Conservation (phyloP, 345 rosid genomes). For the Syzygium aromaticum region DNA sequence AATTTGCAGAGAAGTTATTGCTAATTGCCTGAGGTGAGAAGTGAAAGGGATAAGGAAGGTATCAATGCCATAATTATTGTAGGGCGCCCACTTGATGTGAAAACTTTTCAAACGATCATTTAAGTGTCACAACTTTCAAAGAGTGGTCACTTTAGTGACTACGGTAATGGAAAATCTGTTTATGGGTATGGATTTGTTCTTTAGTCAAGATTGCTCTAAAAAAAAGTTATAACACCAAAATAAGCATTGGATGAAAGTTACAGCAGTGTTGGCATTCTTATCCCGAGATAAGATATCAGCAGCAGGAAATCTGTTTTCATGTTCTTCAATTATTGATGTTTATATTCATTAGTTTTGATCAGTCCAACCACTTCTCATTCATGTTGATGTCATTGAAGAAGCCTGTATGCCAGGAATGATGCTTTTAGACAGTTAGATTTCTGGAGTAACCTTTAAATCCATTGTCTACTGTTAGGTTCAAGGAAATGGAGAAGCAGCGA, state of each 20-base stretch:
- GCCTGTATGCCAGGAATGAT: not conserved
- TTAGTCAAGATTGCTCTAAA: no score
- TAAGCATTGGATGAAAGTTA: no score
- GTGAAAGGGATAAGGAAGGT: no score
- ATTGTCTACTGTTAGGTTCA: slow-evolving; percentile 11
- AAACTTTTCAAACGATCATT: no score
- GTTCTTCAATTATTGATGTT: not conserved
- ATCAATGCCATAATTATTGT: no score
- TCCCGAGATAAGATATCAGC: not conserved
- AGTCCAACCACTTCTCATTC: not conserved
- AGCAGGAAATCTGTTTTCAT: not conserved
- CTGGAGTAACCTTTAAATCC: not conserved
- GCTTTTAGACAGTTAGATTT: not conserved
- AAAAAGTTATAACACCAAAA: not conserved
- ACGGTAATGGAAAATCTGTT: not conserved
- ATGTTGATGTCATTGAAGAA: not conserved
- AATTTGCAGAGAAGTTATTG: not conserved
- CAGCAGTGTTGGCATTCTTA: not conserved
- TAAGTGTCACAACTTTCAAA: no score
- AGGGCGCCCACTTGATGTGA: not conserved
- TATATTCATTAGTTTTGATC: not conserved
- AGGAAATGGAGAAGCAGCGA: slow-evolving; percentile 37
- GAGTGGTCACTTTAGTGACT: no score
- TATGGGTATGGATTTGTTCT: not conserved
- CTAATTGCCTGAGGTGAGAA: not conserved